Base-by-base conservation (phyloP, 2,329 filamentous ascomycete species). In the Fusarium sp. region DNA sequence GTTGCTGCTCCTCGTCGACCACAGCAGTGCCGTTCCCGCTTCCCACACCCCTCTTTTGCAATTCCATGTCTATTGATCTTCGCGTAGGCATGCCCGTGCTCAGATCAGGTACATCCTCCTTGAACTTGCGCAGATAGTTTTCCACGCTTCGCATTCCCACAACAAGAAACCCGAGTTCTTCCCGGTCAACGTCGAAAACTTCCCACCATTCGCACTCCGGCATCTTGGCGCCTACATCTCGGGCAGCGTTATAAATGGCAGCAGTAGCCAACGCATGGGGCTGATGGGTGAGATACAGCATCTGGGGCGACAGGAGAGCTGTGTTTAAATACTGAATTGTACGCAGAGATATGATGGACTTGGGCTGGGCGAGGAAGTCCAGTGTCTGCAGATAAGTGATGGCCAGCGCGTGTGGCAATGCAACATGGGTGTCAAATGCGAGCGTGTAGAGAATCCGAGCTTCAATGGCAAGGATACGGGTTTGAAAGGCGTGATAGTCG, bases 171-270 rank as follows among this genome's bases (percentile, higher is more conserved):
- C 96, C 96, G 37, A 99, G 84, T 78, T 97, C 94, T 82, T 99
- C 96, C 52, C 96, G 86, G 75, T 98, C 94, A 10, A 96, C 93
- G 79, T 99, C 96, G 78, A 98, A 98, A 0, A 98, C 93, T 79
- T 98, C 94, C 96, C 96, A 99, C 96, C 96, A 99, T 68, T 93
- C 90, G 49, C 88, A 88, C 68, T 92, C 91, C 0, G 95, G 93
- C 81, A 98, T 85, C 78, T 93, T 94, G 14, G 92, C 88, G 0
- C 87, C 90, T 2, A 88, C 79, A 71, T 98, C 94, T 45, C 90
- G 87, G 1, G 93, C 92, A 0, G 95, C 93, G n/a, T 93, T 88
- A 77, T 98, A 99, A 31, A 98, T 91, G 2, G 94, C 93, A 3
- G 94, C 93, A 4, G 93, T 93, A 7, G 96, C 95, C 12, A 99